Conservation (phyloP, 2,329 filamentous ascomycete species). For the Trichoderma sp. region DNA sequence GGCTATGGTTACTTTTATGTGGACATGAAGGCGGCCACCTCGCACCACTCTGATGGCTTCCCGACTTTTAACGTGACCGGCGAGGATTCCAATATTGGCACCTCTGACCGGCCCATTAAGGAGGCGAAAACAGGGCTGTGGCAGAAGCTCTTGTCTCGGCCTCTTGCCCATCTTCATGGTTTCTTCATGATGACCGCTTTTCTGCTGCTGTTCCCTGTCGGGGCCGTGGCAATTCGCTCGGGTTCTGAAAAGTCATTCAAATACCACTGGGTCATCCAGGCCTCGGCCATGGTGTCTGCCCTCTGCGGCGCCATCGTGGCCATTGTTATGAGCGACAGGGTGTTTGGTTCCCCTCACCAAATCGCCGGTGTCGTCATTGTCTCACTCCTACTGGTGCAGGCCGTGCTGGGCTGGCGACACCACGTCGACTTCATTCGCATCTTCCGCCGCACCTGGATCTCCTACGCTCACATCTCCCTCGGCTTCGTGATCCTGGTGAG, state of each 20-base stretch:
- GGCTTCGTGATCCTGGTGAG: constrained; percentile 21
- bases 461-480: constrained; percentile 24
- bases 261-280: constrained; percentile 27
- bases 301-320: constrained; percentile 14
- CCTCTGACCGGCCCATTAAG: constrained; percentile 21
- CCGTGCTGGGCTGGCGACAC: constrained; percentile 25
- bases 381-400: constrained; percentile 19
- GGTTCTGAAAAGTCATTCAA: constrained; percentile 23
- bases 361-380: constrained; percentile 23
- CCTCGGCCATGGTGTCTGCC: not conserved
- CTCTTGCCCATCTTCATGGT: constrained; percentile 23
- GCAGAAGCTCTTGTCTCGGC: not conserved
- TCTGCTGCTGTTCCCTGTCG: constrained; percentile 23
- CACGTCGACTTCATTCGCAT: constrained; percentile 26
- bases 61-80: constrained; percentile 10
- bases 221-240: constrained; percentile 25
- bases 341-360: constrained; percentile 23
- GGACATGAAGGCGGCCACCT: constrained; percentile 25
- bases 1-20: constrained; percentile 26
- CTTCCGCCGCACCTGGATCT: constrained; percentile 26
- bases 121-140: not conserved
- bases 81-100: constrained; percentile 2
- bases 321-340: constrained; percentile 2
- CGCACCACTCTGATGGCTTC: constrained; percentile 16
- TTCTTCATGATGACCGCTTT: constrained; percentile 26